A percentile compares a stretch with the other conserved stretches of the same genome.
Evolutionary conservation across 2,329 filamentous ascomycete species (phyloP).

Genomic region (Talaromyces sp.): DNA sequence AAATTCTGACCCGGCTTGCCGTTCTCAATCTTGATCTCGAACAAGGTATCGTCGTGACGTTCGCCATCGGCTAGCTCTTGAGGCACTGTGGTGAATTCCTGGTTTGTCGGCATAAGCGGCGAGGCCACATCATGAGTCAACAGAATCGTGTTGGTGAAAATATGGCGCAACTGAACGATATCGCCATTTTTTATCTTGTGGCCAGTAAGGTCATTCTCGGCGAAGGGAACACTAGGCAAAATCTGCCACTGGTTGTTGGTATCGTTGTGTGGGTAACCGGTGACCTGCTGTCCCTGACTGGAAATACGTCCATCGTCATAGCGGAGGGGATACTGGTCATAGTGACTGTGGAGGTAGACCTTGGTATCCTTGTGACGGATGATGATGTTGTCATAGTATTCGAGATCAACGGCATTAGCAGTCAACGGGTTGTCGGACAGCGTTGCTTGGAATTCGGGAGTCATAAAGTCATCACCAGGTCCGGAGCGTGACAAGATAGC

Average conservation of each 20-base stretch:
- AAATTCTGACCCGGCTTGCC: slow-evolving; percentile 79
- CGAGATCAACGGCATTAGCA: slow-evolving; percentile 75
- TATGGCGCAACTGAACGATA: slow-evolving; percentile 76
- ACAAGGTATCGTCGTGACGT: slow-evolving; percentile 83
- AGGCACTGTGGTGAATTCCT: slow-evolving; percentile 87
- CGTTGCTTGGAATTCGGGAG: slow-evolving; percentile 95
- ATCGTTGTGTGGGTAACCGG: slow-evolving; percentile 95
- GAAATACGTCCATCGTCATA: slow-evolving; percentile 98
- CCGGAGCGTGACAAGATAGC: slow-evolving; percentile 81
- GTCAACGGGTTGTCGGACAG: slow-evolving; percentile 92
- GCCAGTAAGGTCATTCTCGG: slow-evolving; percentile 55
- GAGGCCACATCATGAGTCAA: slow-evolving; percentile 96
- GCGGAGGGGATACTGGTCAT: slow-evolving; percentile 81
- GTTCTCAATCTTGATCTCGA: slow-evolving; percentile 85
- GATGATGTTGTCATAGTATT: slow-evolving; percentile 85
- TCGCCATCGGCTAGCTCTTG: slow-evolving; percentile 67
- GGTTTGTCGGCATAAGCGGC: slow-evolving; percentile 93
- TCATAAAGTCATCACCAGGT: slow-evolving; percentile 98
- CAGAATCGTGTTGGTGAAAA: slow-evolving; percentile 80
- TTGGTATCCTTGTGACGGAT: slow-evolving; percentile 97
- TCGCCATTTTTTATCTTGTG: slow-evolving; percentile 77
- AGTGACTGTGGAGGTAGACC: slow-evolving; percentile 90
- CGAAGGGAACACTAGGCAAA: slow-evolving; percentile 58
- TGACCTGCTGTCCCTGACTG: slow-evolving; percentile 96
- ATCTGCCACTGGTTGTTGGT: slow-evolving; percentile 99